Evolutionary conservation across 2,329 filamentous ascomycete genomes (phyloP), one percentile per base, ranked within the genome.

Genomic region (Chrysoporthe puriensis): DNA sequence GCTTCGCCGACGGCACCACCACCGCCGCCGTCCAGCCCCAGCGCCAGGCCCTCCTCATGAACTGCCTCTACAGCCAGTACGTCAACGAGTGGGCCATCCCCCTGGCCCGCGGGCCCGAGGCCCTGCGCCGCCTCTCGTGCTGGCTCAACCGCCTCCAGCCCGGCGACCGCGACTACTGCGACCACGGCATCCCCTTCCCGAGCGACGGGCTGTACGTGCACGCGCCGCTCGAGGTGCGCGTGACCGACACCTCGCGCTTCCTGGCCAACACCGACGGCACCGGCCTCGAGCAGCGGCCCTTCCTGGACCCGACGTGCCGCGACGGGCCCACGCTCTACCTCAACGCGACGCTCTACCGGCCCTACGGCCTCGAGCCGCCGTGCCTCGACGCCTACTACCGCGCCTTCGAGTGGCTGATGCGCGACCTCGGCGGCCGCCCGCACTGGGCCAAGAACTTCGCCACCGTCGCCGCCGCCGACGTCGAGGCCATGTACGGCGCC

Each of bases 21-120:
- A 91, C 88, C 52, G 84, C 85, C n/a, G 95, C 91, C 6, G 87
- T 97, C 21, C 91, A 97, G 78, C 89, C 91, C 32, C 91, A 91
- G 71, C 88, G 91, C 69, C 83, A 90, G 71, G 95, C 94, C 14
- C 86, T 98, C 58, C 84, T 97, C 63, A 95, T 99, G 92, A 96
- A 99, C 82, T 99, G 96, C 75, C 86, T 98, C 6, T 99, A 97
- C 83, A 95, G 92, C n/a, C 96, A 99, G 76, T 97, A 93, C 74
- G 96, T 99, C 72, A 97, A 99, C 78, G 96, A 99, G 78, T 99
- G 96, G 96, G 95, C 95, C 0, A 86, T 99, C 7, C 95, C 96
- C 1, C 84, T 99, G 0, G 83, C 88, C 71, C 91, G 91, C 72
- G 96, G 96, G 0, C 95, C 95, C 16, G 94, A 97, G 79, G 94